A percentile compares a stretch with the other conserved stretches of the same genome.
Evolutionary conservation across 345 rosid genomes (phyloP).

Genomic region (Dimocarpus longan): DNA sequence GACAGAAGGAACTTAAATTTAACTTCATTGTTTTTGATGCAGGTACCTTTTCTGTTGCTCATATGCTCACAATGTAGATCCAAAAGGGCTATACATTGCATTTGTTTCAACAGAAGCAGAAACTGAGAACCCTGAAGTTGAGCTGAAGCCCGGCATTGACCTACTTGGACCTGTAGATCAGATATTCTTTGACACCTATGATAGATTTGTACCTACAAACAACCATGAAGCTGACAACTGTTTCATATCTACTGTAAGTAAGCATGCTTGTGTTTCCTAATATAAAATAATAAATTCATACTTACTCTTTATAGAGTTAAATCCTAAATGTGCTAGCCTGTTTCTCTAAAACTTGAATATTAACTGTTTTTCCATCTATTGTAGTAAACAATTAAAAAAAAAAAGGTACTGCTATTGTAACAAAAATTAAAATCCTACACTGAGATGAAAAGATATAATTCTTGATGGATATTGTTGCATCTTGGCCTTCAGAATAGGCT

Average conservation of each 20-base stretch:
- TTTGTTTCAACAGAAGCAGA: slow-evolving; percentile 94
- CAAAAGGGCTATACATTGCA: slow-evolving; percentile 89
- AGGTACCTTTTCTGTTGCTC: slow-evolving; percentile 98
- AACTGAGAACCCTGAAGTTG: slow-evolving; percentile 74
- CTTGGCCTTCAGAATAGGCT: neutral
- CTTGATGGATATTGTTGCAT: neutral
- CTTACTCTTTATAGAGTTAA: no score
- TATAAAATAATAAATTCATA: neutral
- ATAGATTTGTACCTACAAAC: slow-evolving; percentile 73
- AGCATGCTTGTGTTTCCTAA: neutral
- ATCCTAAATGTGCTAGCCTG: no score
- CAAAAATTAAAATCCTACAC: neutral
- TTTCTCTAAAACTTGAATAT: no score
- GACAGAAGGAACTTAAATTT: neutral
- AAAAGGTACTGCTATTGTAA: neutral
- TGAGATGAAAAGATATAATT: neutral
- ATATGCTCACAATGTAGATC: slow-evolving; percentile 90
- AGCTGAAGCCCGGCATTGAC: slow-evolving; percentile 83
- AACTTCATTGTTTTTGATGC: slow-evolving; percentile 8
- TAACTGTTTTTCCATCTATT: neutral
- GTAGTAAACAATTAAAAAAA: neutral
- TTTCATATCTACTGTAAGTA: slow-evolving; percentile 79
- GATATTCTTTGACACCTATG: slow-evolving; percentile 78
- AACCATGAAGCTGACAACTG: slow-evolving; percentile 58
- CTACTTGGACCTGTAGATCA: slow-evolving; percentile 78